Base-by-base conservation (phyloP, 495 filamentous ascomycete genomes). In the Penicillium ochrochloron region DNA sequence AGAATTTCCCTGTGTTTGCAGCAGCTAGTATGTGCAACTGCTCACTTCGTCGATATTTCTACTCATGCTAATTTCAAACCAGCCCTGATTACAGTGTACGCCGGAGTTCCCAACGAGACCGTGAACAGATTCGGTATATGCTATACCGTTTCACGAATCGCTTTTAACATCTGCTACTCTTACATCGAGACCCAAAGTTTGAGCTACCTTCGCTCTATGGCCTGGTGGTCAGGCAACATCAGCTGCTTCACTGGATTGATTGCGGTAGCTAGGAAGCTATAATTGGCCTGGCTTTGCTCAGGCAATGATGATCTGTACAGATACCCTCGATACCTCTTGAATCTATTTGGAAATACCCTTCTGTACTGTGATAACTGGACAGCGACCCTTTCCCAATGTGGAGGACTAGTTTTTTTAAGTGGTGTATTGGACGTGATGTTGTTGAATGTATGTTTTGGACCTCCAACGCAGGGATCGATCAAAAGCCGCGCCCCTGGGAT, bases 201-300 rank as follows among this genome's bases (percentile, higher is more conserved):
- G 67, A 81, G 80, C 51, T 77, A 74, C 44, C 39, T 84, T 4
- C 70, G 83, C 19, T 81, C 79, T 2, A 34, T 77, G 31, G 62
- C 68, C 8, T 85, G 83, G 82, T 84, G 78, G 80, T 73, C 70
- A 23, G 78, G 79, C 14, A 85, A 84, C 69, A 57, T 76, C 14
- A 72, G 71, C 63, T 84, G 78, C 39, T 64, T 77, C 51, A 74
- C 70, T 58, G 75, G 59, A 33, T 42, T 77, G 51, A 64, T 71
- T 61, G 37, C 67, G 62, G 75, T 74, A 8, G 66, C 65, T 31
- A 75, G 72, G 68, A 69, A 58, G 56, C 64, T 79, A 54, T 73
- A 61, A 70, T 31, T 33, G 51, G n/a, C 31, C 27, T 10, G 25
- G 27, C n/a, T 9, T 19, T 14, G 35, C 12, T 11, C 14, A 17